A percentile compares a stretch with the other conserved stretches of the same genome.
Conservation (phyloP, 306 rosid species). For the Astragalus membranaceus region DNA sequence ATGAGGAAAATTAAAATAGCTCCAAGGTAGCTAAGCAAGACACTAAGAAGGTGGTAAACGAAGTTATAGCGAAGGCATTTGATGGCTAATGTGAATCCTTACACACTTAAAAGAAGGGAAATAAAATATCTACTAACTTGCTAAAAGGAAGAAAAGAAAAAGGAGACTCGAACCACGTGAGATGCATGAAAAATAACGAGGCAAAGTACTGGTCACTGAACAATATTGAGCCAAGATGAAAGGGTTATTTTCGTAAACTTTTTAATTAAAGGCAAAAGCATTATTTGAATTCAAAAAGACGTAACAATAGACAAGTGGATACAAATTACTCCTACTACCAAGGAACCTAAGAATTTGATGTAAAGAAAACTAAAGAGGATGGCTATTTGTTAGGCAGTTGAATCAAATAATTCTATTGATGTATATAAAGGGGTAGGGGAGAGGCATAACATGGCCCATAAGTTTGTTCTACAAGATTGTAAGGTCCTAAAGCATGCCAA, state of each 20-base stretch:
- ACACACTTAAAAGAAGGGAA: not conserved
- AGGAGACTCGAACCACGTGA: not conserved
- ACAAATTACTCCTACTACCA: not conserved
- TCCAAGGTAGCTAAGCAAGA: not conserved
- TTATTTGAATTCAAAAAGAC: not conserved
- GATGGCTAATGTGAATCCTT: not conserved
- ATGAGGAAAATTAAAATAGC: not conserved
- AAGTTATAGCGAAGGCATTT: not conserved
- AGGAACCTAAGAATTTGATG: not conserved
- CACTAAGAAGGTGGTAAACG: not conserved
- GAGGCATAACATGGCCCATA: not conserved
- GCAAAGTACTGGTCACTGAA: not conserved
- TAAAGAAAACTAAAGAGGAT: not conserved
- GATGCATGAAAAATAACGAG: not conserved
- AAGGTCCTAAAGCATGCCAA: not conserved
- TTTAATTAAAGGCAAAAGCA: not conserved
- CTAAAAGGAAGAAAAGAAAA: not conserved
- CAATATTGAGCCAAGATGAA: not conserved
- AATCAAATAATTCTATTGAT: no score
- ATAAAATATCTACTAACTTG: not conserved
- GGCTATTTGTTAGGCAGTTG: not conserved
- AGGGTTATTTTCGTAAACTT: not conserved
- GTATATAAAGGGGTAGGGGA: not conserved
- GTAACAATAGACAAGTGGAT: not conserved
- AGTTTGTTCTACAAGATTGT: not conserved